Percentiles rank a stretch among this genome's conserved stretches.
phyloP scores from a whole-genome alignment of 805 yeast genomes.

The Nakazawaea sp. region DNA sequence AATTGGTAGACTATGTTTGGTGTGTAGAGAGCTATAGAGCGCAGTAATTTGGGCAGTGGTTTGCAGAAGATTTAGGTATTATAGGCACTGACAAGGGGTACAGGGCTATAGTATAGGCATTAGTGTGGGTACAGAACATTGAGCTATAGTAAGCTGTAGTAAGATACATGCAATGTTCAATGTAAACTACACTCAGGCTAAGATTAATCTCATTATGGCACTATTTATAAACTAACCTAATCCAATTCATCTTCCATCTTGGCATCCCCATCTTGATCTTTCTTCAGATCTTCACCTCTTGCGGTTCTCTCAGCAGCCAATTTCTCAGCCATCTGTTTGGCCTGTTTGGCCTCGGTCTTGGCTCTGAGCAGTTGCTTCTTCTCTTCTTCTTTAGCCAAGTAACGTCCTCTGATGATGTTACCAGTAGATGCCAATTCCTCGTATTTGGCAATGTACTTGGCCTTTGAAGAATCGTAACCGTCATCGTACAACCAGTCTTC shows the following conservation, averaged over 20 bases:
- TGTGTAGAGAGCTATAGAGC: too few species aligned
- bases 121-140: too few species aligned
- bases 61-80: too few species aligned
- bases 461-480: conserved; percentile 94
- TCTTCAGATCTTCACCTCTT: conserved; percentile 25
- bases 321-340: conserved; percentile 77
- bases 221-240: too few species aligned
- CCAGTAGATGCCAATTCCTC: conserved; percentile 95
- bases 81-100: too few species aligned
- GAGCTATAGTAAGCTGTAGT: too few species aligned
- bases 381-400: conserved; percentile 90
- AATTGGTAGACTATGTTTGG: too few species aligned
- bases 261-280: conserved; percentile 30
- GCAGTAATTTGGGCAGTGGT: too few species aligned
- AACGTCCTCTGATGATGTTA: conserved; percentile 93
- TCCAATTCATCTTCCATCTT: conserved; percentile 26
- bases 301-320: conserved; percentile 74
- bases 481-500: conserved; percentile 99
- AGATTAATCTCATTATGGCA: too few species aligned
- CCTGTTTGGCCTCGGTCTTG: conserved; percentile 82
- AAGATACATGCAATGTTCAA: too few species aligned
- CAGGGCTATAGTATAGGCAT: too few species aligned
- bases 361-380: conserved; percentile 83
- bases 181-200: too few species aligned
- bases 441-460: conserved; percentile 93